A percentile compares a stretch with the other conserved stretches of the same genome.
Evolutionary conservation across 305 asterid species (phyloP).

Genomic region (Fraxinus angustifolia): DNA sequence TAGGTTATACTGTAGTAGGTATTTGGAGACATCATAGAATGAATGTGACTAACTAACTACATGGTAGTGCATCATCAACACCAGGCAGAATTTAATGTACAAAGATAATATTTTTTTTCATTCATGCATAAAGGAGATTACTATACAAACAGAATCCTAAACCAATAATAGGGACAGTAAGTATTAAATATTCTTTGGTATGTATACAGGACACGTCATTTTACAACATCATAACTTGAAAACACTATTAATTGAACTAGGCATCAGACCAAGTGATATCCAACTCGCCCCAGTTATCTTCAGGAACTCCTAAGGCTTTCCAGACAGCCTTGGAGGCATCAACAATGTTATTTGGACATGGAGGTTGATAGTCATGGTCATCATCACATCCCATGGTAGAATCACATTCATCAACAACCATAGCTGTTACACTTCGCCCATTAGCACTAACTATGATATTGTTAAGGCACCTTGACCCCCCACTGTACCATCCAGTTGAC

Average conservation of each 20-base stretch:
- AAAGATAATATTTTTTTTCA: neutral
- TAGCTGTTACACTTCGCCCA: conserved; percentile 21
- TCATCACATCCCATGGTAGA: conserved; percentile 27
- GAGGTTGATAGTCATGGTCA: conserved; percentile 19
- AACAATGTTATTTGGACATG: conserved; percentile 27
- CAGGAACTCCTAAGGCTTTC: conserved; percentile 27
- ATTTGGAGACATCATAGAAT: neutral
- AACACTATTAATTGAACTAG: neutral
- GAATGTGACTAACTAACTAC: neutral
- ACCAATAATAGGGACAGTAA: neutral
- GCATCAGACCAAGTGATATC: conserved; percentile 29
- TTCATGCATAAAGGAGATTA: neutral
- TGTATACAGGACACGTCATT: neutral
- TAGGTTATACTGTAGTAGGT: neutral
- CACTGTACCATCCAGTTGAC: conserved; percentile 31
- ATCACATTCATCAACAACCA: conserved; percentile 27
- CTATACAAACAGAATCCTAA: neutral
- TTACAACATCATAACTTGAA: neutral
- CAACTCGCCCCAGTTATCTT: conserved; percentile 22
- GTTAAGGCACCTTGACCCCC: conserved; percentile 26
- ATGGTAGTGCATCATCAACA: neutral
- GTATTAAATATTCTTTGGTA: neutral
- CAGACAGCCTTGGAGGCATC: conserved; percentile 36
- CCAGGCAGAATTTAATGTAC: neutral
- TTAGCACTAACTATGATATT: conserved; percentile 20